phyloP scores from a whole-genome alignment of 306 rosid genomes.

The Vicia villosa region DNA sequence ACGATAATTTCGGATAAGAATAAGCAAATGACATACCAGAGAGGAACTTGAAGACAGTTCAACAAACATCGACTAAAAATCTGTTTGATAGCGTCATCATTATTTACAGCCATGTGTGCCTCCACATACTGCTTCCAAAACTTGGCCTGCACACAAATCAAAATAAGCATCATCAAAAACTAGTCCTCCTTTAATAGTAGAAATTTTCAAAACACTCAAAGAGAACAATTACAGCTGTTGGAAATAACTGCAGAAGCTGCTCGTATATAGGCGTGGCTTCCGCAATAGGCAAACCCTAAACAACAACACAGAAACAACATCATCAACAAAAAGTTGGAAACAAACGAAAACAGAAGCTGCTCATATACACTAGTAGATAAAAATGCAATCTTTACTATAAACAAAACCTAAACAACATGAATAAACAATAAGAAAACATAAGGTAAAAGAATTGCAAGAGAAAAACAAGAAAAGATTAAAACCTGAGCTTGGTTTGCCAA shows the following conservation, averaged over 20 bases:
- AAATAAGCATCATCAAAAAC: constrained; percentile 26
- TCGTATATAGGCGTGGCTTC: constrained; percentile 89
- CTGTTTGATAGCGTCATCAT: constrained; percentile 87
- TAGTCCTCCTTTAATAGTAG: neutral
- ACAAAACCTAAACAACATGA: constrained; percentile 50
- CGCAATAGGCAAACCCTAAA: constrained; percentile 75
- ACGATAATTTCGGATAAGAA: constrained; percentile 10
- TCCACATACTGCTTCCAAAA: constrained; percentile 98
- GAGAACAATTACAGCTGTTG: constrained; percentile 78
- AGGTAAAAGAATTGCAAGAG: neutral
- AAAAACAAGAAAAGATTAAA: neutral
- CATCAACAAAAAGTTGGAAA: neutral
- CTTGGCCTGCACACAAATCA: constrained; percentile 65
- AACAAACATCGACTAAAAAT: constrained; percentile 92
- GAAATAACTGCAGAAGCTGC: constrained; percentile 75
- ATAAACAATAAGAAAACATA: neutral
- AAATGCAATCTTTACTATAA: neutral
- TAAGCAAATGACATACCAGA: constrained; percentile 60
- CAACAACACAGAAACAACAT: constrained; percentile 16
- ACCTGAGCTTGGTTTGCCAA: constrained; percentile 80
- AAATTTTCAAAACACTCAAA: constrained; percentile 10
- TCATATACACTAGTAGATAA: constrained; percentile 44
- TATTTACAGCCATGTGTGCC: constrained; percentile 86
- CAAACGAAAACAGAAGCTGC: neutral
- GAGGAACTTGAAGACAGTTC: constrained; percentile 88